Percentiles rank a stretch among this genome's conserved stretches.
phyloP scores from a whole-genome alignment of 441 rosid genomes.

The Monsonia emarginata region DNA sequence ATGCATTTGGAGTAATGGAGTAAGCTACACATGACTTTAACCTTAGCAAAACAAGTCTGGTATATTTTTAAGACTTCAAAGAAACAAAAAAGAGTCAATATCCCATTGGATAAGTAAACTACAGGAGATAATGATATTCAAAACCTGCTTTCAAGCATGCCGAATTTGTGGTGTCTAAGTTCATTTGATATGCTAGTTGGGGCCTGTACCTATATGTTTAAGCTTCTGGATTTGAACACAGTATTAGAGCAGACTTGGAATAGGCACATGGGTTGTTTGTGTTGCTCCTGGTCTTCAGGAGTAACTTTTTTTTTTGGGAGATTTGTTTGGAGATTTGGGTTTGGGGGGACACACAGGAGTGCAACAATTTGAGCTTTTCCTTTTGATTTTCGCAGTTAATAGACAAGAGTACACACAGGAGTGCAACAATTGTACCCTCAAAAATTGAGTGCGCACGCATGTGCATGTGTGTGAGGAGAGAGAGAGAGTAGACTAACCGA shows the following conservation, averaged over 20 bases:
- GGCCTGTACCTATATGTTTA: not conserved
- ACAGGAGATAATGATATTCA: not conserved
- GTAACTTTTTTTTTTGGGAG: no score
- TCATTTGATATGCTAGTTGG: not conserved
- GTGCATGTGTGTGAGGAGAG: not conserved
- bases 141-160: not conserved
- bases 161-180: not conserved
- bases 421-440: not conserved
- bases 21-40: not conserved
- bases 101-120: not conserved
- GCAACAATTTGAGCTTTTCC: no score
- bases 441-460: no score
- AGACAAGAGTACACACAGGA: no score
- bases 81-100: no score
- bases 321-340: no score
- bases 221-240: not conserved
- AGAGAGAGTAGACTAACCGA: slow-evolving; percentile 45
- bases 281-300: not conserved
- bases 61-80: not conserved
- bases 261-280: not conserved
- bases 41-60: not conserved
- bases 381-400: no score
- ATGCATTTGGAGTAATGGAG: not conserved
- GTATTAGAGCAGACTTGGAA: not conserved
- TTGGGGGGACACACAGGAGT: no score